phyloP scores from a whole-genome alignment of 768 basidiomycete species.

The Boletus vinaceobasis region DNA sequence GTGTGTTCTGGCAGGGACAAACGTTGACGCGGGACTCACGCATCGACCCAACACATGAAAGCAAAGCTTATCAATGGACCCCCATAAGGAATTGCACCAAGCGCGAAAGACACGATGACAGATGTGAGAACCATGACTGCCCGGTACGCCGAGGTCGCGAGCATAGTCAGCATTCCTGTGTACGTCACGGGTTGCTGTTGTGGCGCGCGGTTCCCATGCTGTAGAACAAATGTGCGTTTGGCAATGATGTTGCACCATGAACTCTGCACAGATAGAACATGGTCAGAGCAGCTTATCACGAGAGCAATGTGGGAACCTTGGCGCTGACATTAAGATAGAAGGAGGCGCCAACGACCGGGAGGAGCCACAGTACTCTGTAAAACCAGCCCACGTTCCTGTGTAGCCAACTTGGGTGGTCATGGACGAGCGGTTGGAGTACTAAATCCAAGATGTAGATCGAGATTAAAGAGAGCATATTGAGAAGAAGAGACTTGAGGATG shows the following conservation, averaged over 20 bases:
- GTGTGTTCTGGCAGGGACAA: background rate
- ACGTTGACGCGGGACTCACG: conserved; percentile 52
- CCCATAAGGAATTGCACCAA: conserved; percentile 61
- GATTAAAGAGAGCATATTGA: conserved; percentile 67
- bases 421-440: conserved; percentile 64
- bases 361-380: conserved; percentile 74
- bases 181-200: conserved; percentile 56
- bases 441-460: conserved; percentile 78
- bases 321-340: conserved; percentile 77
- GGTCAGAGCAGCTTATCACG: conserved; percentile 13
- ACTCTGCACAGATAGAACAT: conserved; percentile 41
- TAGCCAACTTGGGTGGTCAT: conserved; percentile 59
- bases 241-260: conserved; percentile 78
- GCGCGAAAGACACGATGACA: conserved; percentile 59
- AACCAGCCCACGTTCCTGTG: conserved; percentile 73
- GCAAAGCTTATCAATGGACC: conserved; percentile 61
- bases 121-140: conserved; percentile 80
- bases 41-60: conserved; percentile 83
- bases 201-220: conserved; percentile 59
- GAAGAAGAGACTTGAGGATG: conserved; percentile 68
- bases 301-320: conserved; percentile 2
- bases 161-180: conserved; percentile 64
- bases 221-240: conserved; percentile 67
- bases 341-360: conserved; percentile 71
- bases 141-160: conserved; percentile 80